phyloP scores from a whole-genome alignment of 1,139 yeast species.

The Yarrowia galli region DNA sequence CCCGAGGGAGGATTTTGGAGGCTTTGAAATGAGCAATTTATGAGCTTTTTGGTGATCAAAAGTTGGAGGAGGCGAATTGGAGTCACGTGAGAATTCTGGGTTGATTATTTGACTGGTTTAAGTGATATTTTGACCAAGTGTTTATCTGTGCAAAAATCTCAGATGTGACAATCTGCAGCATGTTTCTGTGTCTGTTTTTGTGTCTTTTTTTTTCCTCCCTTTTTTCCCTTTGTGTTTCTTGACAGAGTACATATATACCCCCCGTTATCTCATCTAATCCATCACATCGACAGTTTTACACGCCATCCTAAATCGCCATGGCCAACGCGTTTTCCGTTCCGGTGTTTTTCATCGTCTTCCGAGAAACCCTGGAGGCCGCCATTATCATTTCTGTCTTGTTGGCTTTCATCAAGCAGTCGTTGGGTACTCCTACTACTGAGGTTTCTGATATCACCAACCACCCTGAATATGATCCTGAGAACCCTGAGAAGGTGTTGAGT shows the following conservation, averaged over 20 bases:
- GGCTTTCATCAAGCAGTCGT: slow-evolving; percentile 76
- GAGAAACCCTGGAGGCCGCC: slow-evolving; percentile 89
- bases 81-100: no score
- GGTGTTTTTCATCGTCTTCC: slow-evolving; percentile 83
- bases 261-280: slow-evolving; percentile 29
- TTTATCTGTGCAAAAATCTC: no score
- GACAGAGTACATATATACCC: not conserved
- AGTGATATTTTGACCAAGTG: no score
- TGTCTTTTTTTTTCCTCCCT: no score
- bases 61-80: no score
- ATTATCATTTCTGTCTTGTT: slow-evolving; percentile 83
- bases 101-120: no score
- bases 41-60: no score
- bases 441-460: slow-evolving; percentile 41
- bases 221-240: not conserved
- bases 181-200: no score
- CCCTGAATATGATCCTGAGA: slow-evolving; percentile 49
- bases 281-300: not conserved
- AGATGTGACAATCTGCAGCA: no score
- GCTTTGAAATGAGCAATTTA: no score
- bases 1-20: no score
- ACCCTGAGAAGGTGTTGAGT: not conserved
- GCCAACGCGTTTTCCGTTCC: slow-evolving; percentile 64
- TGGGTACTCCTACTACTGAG: slow-evolving; percentile 46
- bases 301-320: not conserved